Conservation (phyloP, 305 asterid species). For the Rubia peregrina region DNA sequence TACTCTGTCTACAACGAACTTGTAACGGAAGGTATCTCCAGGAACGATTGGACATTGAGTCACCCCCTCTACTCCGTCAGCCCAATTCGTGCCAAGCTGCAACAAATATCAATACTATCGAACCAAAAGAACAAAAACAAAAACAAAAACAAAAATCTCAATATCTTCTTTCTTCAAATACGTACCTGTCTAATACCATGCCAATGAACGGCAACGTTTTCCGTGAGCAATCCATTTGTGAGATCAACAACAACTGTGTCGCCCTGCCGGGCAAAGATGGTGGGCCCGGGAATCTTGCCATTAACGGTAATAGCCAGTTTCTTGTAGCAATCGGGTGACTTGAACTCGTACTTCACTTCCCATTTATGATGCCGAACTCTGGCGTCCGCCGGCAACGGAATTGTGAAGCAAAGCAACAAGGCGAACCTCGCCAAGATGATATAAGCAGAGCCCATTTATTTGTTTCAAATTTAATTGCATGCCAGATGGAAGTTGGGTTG, state of each 20-base stretch:
- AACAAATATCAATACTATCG: too few species aligned
- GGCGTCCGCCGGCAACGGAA: slow-evolving; percentile 33
- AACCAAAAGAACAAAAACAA: slow-evolving; percentile 3
- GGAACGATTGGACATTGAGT: slow-evolving; percentile 85
- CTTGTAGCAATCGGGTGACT: slow-evolving; percentile 76
- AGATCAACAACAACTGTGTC: slow-evolving; percentile 79
- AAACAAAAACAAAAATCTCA: not conserved
- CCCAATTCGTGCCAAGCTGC: slow-evolving; percentile 51
- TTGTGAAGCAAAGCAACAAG: not conserved
- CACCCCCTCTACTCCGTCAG: slow-evolving; percentile 92
- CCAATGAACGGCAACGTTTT: slow-evolving; percentile 86
- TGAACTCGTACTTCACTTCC: slow-evolving; percentile 70
- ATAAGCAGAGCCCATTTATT: not conserved
- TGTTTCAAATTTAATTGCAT: too few species aligned
- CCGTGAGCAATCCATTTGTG: slow-evolving; percentile 55
- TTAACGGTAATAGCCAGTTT: slow-evolving; percentile 63
- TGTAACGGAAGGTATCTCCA: slow-evolving; percentile 70
- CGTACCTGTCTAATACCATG: slow-evolving; percentile 89
- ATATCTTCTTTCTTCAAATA: slow-evolving; percentile 13
- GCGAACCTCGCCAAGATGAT: slow-evolving; percentile 16
- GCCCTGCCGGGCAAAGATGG: slow-evolving; percentile 60
- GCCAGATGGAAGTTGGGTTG: too few species aligned
- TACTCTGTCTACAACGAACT: slow-evolving; percentile 73
- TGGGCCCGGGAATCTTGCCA: slow-evolving; percentile 78
- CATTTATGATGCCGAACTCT: slow-evolving; percentile 54